A percentile compares a stretch with the other conserved stretches of the same genome.
phyloP scores from a whole-genome alignment of 257 asterid species.

The Prunella vulgaris region DNA sequence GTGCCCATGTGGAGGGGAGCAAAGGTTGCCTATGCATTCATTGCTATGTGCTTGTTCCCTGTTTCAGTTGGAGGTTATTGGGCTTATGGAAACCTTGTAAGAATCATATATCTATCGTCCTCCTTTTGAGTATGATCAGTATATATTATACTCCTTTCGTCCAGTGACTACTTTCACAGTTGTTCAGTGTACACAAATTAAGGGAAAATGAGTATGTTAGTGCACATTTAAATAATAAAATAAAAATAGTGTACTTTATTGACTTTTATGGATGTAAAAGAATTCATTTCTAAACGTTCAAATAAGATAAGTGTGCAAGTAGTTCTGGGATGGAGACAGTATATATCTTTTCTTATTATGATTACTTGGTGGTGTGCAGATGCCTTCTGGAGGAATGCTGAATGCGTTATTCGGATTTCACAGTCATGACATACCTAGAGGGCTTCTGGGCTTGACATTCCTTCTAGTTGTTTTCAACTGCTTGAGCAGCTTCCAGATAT shows the following conservation, averaged over 20 bases:
- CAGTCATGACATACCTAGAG: conserved; percentile 75
- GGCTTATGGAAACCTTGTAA: conserved; percentile 95
- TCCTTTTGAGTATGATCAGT: neutral
- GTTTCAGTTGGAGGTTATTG: conserved; percentile 95
- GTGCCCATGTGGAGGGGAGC: conserved; percentile 99
- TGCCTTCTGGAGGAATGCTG: conserved; percentile 91
- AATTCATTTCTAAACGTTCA: no score
- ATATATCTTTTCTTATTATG: neutral
- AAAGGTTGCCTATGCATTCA: conserved; percentile 72
- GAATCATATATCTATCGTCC: neutral
- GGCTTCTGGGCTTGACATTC: conserved; percentile 74
- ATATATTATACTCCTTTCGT: no score
- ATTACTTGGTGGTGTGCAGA: conserved; percentile 40
- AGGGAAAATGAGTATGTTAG: no score
- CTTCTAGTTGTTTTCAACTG: conserved; percentile 97
- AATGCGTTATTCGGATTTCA: conserved; percentile 75
- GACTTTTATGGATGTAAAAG: no score
- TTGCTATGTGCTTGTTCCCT: conserved; percentile 91
- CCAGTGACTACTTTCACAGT: no score
- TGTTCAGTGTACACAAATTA: no score
- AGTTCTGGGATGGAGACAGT: no score
- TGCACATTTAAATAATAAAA: no score
- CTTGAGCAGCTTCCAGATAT: conserved; percentile 95
- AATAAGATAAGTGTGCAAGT: no score
- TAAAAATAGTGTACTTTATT: no score